These are phyloP conservation scores for Suillus cothurnatus DNA, from an alignment of 768 basidiomycete species.

Conservation along the genomic window DNA sequence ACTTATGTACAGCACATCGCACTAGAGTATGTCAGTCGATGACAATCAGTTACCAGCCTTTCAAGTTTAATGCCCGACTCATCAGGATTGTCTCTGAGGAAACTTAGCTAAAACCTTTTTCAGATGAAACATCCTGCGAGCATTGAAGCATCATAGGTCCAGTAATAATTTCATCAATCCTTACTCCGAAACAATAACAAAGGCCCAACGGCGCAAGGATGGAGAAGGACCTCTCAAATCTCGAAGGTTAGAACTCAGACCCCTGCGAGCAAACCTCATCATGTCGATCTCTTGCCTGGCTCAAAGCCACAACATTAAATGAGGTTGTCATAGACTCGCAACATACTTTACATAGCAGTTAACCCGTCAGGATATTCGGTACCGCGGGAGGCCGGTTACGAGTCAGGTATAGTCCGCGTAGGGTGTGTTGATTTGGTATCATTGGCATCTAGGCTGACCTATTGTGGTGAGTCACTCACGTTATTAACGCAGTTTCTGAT, in stretches of 20 bases:
- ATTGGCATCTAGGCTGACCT: background rate
- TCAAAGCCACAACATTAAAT: conserved; percentile 32
- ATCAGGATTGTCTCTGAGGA: no score
- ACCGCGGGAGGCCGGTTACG: conserved; percentile 54
- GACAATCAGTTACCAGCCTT: background rate
- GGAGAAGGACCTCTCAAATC: conserved; percentile 54
- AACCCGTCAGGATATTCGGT: conserved; percentile 61
- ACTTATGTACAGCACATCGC: background rate
- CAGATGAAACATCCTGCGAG: background rate
- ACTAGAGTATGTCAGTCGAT: no score
- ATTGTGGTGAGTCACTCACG: conserved; percentile 34
- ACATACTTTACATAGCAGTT: conserved; percentile 56
- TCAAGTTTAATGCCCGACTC: no score
- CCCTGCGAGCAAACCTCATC: background rate
- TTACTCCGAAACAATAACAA: conserved; percentile 10
- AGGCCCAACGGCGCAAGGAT: conserved; percentile 53
- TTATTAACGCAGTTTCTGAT: conserved; percentile 57
- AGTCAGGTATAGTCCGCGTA: conserved; percentile 76
- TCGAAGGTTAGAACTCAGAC: background rate
- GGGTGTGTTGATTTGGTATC: conserved; percentile 49
- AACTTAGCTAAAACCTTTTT: background rate
- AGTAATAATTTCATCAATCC: background rate
- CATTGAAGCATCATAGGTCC: background rate
- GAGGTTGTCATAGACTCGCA: conserved; percentile 14
- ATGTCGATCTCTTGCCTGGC: conserved; percentile 49